Evolutionary conservation across 805 yeast species (phyloP).

Genomic region (Cyberlindnera mrakii): DNA sequence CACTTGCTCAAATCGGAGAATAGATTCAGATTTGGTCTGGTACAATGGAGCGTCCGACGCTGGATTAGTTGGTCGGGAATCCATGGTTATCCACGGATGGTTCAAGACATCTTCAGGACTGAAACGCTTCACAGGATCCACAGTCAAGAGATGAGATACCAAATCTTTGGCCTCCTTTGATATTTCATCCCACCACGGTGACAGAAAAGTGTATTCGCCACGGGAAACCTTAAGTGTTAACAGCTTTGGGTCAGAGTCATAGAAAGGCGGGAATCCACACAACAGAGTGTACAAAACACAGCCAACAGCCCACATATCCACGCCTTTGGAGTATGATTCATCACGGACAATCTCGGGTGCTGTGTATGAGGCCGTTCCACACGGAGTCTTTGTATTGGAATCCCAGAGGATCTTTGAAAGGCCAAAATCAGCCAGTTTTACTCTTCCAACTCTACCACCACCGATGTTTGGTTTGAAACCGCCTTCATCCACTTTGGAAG

Average conservation of each 20-base stretch:
- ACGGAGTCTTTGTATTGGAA: conserved; percentile 87
- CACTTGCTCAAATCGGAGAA: conserved; percentile 24
- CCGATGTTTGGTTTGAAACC: conserved; percentile 74
- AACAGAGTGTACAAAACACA: conserved; percentile 89
- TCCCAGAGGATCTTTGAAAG: conserved; percentile 80
- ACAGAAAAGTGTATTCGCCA: conserved; percentile 66
- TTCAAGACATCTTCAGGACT: conserved; percentile 68
- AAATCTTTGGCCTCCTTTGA: conserved; percentile 85
- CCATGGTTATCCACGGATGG: conserved; percentile 75
- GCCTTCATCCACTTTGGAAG: conserved; percentile 81
- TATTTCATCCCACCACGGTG: conserved; percentile 90
- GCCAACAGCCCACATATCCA: conserved; percentile 98
- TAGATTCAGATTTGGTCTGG: conserved; percentile 15
- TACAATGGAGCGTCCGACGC: conserved; percentile 43
- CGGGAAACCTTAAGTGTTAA: conserved; percentile 61
- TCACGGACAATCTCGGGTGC: conserved; percentile 98
- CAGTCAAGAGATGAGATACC: conserved; percentile 70
- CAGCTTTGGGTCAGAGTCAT: conserved; percentile 70
- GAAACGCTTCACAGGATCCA: conserved; percentile 75
- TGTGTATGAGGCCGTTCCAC: conserved; percentile 98
- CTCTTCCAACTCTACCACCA: conserved; percentile 86
- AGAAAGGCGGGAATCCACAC: conserved; percentile 98
- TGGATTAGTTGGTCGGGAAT: conserved; percentile 27
- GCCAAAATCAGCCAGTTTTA: conserved; percentile 94
- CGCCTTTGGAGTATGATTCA: conserved; percentile 86